phyloP scores from a whole-genome alignment of 495 filamentous ascomycete genomes.

The Glutinoglossum americanum region DNA sequence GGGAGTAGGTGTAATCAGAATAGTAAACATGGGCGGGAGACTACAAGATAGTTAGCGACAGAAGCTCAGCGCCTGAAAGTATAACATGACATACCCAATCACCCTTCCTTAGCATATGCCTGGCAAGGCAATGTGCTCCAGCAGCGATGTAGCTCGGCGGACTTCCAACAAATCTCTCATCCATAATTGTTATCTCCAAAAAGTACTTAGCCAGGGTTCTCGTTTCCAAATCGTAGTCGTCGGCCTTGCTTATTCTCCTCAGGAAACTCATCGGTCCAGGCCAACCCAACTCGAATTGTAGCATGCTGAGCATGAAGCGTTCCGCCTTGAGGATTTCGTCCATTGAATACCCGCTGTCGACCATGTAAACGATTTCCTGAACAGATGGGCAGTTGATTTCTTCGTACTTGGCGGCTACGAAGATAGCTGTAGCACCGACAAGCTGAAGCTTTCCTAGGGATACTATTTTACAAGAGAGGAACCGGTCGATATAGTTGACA shows the following conservation, averaged over 20 bases:
- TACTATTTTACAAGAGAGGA: constrained; percentile 83
- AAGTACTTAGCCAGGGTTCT: constrained; percentile 96
- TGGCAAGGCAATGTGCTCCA: constrained; percentile 82
- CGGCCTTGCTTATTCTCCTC: constrained; percentile 88
- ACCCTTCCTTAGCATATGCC: constrained; percentile 72
- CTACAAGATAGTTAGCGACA: constrained; percentile 19
- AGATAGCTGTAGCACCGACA: constrained; percentile 87
- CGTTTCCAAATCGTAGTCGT: constrained; percentile 92
- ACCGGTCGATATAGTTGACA: constrained; percentile 92
- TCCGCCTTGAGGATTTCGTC: constrained; percentile 96
- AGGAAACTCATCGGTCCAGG: constrained; percentile 98
- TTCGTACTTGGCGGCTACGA: constrained; percentile 94
- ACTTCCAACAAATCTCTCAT: constrained; percentile 84
- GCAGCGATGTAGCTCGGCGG: constrained; percentile 80
- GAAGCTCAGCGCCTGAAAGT: not conserved
- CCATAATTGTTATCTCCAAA: constrained; percentile 89
- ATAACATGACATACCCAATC: constrained; percentile 52
- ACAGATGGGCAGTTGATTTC: constrained; percentile 94
- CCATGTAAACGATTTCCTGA: constrained; percentile 94
- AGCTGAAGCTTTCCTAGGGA: constrained; percentile 89
- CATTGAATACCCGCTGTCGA: constrained; percentile 66
- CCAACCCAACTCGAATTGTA: constrained; percentile 87
- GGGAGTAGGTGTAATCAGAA: constrained; percentile 72
- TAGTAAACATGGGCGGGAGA: constrained; percentile 70
- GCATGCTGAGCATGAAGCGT: constrained; percentile 90